These are phyloP conservation scores for Suillus plorans DNA, from an alignment of 768 basidiomycete species.

Conservation along the genomic window DNA sequence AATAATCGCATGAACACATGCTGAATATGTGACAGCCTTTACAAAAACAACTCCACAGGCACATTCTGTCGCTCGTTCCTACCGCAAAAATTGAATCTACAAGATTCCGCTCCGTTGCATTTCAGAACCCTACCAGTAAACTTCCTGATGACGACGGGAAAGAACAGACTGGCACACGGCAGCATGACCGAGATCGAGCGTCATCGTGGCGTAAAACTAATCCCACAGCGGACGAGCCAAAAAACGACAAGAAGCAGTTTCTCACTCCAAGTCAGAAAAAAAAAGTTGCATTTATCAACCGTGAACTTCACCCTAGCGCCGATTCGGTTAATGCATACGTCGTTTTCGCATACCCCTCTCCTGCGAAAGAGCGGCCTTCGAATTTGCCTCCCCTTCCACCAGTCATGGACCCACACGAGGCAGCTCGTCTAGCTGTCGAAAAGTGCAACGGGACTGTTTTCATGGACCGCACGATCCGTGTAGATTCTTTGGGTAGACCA, in stretches of 20 bases:
- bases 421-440: conserved; percentile 57
- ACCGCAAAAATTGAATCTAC: conserved; percentile 85
- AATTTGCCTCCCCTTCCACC: conserved; percentile 52
- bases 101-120: conserved; percentile 92
- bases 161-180: conserved; percentile 33
- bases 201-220: conserved; percentile 55
- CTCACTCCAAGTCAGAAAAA: conserved; percentile 87
- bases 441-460: conserved; percentile 71
- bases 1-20: conserved; percentile 7
- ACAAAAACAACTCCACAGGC: conserved; percentile 73
- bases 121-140: conserved; percentile 76
- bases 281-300: conserved; percentile 91
- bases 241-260: conserved; percentile 58
- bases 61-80: conserved; percentile 72
- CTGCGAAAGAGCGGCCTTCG: conserved; percentile 37
- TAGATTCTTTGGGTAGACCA: conserved; percentile 59
- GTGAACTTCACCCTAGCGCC: conserved; percentile 80
- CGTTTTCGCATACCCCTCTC: conserved; percentile 76
- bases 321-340: conserved; percentile 85
- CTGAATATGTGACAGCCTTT: conserved; percentile 49
- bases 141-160: conserved; percentile 40
- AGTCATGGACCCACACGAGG: conserved; percentile 68
- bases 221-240: conserved; percentile 40
- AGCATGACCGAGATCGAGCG: conserved; percentile 58
- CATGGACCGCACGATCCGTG: conserved; percentile 74